Base-by-base conservation (phyloP, 768 basidiomycete species). In the Xanthoconium purpureum region DNA sequence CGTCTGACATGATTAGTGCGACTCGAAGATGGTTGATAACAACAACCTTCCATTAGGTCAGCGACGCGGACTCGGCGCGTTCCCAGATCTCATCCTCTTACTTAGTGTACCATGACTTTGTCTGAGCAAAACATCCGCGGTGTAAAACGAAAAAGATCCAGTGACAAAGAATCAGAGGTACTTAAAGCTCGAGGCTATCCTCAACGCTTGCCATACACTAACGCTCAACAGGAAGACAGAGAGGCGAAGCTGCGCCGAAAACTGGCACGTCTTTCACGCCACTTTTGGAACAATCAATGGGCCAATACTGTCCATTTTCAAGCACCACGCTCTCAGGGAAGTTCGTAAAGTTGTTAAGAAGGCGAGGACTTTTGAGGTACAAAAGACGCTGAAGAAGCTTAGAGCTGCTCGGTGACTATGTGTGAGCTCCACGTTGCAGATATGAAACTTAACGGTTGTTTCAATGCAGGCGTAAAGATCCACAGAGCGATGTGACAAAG, bases 301-400 rank as follows among this genome's bases (percentile, higher is more conserved):
- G 54, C 60, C 50, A 61, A 63, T 40, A 44, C 35, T 50, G 20
- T 43, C 49, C 49, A 38, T 60, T 58, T 50, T 61, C 39, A 68
- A 96, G 94, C 84, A 89, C 63, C 90, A 90, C 67, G 81, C 81
- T 55, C 66, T 88, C 48, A 88, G 82, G 67, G 87, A 88, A 61
- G 80, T 89, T 10, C 80, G 80, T 60, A 89, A 88, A 63, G 82
- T 86, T 6, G 82, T 87, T 30, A 95, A 92, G 75, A 91, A 88
- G 65, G 87, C 88, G 11, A 91, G 84, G 67, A 73, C 80, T 0
- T 89, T 91, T 58, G 94, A 96, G 74, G 83, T 82, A 1, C 89
- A 87, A 70, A 89, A 87, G 67, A 71, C 88, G n/a, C 80, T 94
- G 55, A 95, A 93, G 77, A 85, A 83, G 71, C 73, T 94, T 30